Conservation (phyloP, 257 asterid species). For the Cinchona pubescens region DNA sequence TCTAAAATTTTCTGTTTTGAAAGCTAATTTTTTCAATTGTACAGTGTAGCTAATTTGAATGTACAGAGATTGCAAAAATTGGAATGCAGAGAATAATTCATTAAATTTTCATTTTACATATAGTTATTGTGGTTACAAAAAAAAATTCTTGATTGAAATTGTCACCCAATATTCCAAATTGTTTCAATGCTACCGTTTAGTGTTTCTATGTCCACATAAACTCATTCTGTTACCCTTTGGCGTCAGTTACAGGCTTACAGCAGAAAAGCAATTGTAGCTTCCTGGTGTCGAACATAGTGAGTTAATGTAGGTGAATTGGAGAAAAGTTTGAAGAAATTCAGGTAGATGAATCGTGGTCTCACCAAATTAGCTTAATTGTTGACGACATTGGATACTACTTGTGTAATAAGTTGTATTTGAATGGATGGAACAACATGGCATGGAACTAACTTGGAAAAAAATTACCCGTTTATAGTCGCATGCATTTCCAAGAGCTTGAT, state of each 20-base stretch:
- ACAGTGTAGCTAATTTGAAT: conserved; percentile 28
- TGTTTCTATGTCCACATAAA: no score
- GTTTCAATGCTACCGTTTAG: neutral
- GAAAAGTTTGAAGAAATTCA: neutral
- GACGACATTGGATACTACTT: neutral
- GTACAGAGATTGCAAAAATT: conserved; percentile 20
- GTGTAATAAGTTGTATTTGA: neutral
- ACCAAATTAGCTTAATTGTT: neutral
- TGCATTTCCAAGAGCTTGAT: neutral
- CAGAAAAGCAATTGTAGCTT: neutral
- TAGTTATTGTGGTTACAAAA: neutral
- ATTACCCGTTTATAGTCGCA: neutral
- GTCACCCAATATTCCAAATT: neutral
- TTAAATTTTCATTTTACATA: neutral
- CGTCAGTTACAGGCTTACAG: no score
- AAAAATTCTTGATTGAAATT: neutral
- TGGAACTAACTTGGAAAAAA: neutral
- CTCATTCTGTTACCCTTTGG: no score
- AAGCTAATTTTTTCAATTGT: conserved; percentile 15
- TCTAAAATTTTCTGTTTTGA: neutral
- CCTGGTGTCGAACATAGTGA: neutral
- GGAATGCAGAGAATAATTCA: neutral
- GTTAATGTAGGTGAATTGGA: no score
- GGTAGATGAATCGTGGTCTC: neutral
- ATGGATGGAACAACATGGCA: no score